Percentiles rank a stretch among this genome's conserved stretches.
phyloP scores from a whole-genome alignment of 164 flowering plant genomes.

The Macadamia tetraphylla region DNA sequence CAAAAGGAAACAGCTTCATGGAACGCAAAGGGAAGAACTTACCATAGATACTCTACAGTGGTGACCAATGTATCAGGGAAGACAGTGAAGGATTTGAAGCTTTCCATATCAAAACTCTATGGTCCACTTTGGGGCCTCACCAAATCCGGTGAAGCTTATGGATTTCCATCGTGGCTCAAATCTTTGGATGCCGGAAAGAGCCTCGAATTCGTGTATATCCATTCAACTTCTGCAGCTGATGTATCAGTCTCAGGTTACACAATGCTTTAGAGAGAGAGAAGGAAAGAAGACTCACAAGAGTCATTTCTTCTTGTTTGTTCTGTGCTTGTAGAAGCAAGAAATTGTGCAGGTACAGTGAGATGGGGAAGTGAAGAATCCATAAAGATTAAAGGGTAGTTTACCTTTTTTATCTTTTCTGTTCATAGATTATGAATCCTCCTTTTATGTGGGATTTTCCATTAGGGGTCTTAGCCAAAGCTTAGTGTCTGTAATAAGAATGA shows the following conservation, averaged over 20 bases:
- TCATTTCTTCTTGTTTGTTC: constrained; percentile 6
- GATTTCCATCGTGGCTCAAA: constrained; percentile 60
- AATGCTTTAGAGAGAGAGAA: constrained; percentile 29
- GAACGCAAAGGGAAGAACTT: constrained; percentile 51
- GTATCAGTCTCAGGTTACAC: constrained; percentile 53
- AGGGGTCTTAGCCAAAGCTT: constrained; percentile 10
- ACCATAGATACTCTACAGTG: constrained; percentile 65
- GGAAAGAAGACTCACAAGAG: background rate
- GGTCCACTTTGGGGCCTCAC: constrained; percentile 93
- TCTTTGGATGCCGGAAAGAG: constrained; percentile 59
- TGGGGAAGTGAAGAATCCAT: constrained; percentile 27
- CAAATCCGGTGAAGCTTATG: constrained; percentile 33
- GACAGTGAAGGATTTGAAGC: constrained; percentile 51
- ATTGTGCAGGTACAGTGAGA: constrained; percentile 43
- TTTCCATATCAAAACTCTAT: constrained; percentile 58
- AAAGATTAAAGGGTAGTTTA: constrained; percentile 10
- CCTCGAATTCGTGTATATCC: constrained; percentile 80
- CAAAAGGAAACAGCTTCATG: constrained; percentile 68
- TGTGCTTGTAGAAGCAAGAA: constrained; percentile 20
- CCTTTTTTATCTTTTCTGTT: constrained; percentile 11
- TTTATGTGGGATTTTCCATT: constrained; percentile 13
- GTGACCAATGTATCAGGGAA: constrained; percentile 70
- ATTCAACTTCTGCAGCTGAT: constrained; percentile 53
- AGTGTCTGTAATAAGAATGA: constrained; percentile 25
- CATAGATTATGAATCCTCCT: background rate